phyloP scores from a whole-genome alignment of 805 yeast genomes.

The Saturnispora dispora region DNA sequence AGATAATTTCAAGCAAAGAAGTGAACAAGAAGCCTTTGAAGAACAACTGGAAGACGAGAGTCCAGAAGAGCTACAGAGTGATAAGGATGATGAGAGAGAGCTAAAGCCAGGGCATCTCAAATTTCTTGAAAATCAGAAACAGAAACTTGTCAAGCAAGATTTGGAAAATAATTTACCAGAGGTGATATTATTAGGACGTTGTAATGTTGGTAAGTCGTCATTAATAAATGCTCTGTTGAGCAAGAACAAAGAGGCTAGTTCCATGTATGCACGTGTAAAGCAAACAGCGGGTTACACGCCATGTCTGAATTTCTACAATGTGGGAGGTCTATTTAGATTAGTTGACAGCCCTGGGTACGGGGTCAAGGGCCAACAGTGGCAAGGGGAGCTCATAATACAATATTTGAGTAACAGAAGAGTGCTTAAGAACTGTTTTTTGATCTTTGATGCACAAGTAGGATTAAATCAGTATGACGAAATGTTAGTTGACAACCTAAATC shows the following conservation, averaged over 20 bases:
- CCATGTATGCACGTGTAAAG: constrained; percentile 35
- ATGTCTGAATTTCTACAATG: constrained; percentile 62
- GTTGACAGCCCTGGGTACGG: constrained; percentile 95
- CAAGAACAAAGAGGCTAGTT: constrained; percentile 21
- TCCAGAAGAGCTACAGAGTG: neutral
- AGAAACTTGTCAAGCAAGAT: constrained; percentile 22
- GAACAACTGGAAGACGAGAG: constrained; percentile 2
- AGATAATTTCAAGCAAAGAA: constrained; percentile 5
- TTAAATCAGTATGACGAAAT: constrained; percentile 46
- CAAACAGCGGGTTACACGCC: constrained; percentile 36
- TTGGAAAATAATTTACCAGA: constrained; percentile 49
- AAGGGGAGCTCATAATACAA: constrained; percentile 60
- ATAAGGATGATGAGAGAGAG: constrained; percentile 8
- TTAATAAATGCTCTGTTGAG: constrained; percentile 54
- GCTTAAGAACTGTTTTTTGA: constrained; percentile 49
- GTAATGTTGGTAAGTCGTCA: constrained; percentile 84
- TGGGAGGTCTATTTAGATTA: constrained; percentile 53
- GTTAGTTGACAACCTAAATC: constrained; percentile 41
- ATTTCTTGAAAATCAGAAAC: constrained; percentile 19
- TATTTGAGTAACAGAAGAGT: constrained; percentile 49
- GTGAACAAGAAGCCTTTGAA: constrained; percentile 3
- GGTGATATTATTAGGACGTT: constrained; percentile 63
- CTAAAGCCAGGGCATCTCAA: constrained; percentile 24
- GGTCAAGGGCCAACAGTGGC: constrained; percentile 48
- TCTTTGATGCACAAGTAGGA: constrained; percentile 55